Base-by-base conservation (phyloP, 441 rosid species). In the Gossypium schwendimanii region DNA sequence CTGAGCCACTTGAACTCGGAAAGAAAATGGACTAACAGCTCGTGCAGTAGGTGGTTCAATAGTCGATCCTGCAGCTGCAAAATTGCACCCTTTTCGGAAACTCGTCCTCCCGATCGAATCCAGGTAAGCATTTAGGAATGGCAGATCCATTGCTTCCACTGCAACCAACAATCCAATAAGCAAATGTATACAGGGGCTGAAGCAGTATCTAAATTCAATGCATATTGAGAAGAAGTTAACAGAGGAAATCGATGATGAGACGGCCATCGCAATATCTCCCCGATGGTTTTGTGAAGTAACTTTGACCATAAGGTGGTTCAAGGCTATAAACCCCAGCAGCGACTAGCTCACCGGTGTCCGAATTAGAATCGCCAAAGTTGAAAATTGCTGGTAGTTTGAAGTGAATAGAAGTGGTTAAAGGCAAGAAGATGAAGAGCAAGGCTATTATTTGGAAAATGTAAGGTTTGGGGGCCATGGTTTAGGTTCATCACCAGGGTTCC, bases 91-190 rank as follows among this genome's bases (percentile, higher is more conserved):
- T 74, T 73, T 93, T 1, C 75, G 87, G 80, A 92, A 93, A 82
- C 78, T 91, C 4, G 98, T 98, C 12, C 80, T 31, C 28, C 97
- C 98, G 11, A 90, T 50, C 44, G 97, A 87, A 59, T 95, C 98
- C 83, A 95, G 77, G 81, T 95, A 91, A 3, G 98, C 89, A 81
- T 91, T 93, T 62, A 95, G 86, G 78, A 93, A 91, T 18, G 96
- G 95, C 52, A 90, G 74, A 78, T 87, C 93, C 96, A 95, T 89
- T 72, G 89, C 95, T 81, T 90, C 98, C 97, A 92, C 99, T 95
- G 88, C 74, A 69, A 36, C 15, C 20, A 20, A 75, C 2, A 2
- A 5, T 14, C 21, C 63, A 59, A 47, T n/a, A 58, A 59, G 47
- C 54, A 26, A 31, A 41, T 2, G 4, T 20, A 49, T 26, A 11